Base-by-base conservation (phyloP, 106 monocot genomes). In the Allium cepa region DNA sequence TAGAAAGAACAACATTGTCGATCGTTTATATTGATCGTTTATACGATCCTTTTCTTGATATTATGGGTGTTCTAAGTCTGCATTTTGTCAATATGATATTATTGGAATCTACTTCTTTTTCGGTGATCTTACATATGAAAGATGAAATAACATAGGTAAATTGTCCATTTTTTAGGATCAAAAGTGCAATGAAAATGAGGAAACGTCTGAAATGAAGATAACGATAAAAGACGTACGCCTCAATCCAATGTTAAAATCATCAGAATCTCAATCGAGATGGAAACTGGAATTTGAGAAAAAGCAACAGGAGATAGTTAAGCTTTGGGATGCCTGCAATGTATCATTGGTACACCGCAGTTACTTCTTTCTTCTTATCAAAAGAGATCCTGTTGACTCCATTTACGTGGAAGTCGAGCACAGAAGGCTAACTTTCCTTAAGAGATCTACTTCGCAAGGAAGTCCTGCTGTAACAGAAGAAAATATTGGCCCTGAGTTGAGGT, bases 301-400 rank as follows among this genome's bases (percentile, higher is more conserved):
- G 66, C 99, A 81, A 47, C 53, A 46, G 57, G 87, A 93, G 75
- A 85, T 99, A 11, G 81, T 93, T 27, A 72, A 73, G 60, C 79
- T 99, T 3, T 99, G 99, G 99, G 80, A 99, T 69, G 79, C 63
- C 7, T 99, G 93, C 81, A 80, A 85, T 62, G 81, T 93, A 64
- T 90, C 99, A 8, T 68, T 99, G 57, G 68, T 87, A 36, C 99
- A 93, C 78, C 73, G 99, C 36, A 87, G 90, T 48, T 83, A 78
- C 71, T 90, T 99, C 85, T 99, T 93, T 63, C 84, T 93, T 11
- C 99, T 93, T 49, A 87, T 93, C 64, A 85, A 83, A 72, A 89
- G 93, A 3, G 93, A 93, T 16, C 90, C 86, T 4, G 59, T 80
- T 9, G 99, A 99, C 22, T 78, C 82, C 4, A 77, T 90, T 55